Conservation (phyloP, 192 early-diverging fungal genomes). For the Rhizoclosmatium sp. region DNA sequence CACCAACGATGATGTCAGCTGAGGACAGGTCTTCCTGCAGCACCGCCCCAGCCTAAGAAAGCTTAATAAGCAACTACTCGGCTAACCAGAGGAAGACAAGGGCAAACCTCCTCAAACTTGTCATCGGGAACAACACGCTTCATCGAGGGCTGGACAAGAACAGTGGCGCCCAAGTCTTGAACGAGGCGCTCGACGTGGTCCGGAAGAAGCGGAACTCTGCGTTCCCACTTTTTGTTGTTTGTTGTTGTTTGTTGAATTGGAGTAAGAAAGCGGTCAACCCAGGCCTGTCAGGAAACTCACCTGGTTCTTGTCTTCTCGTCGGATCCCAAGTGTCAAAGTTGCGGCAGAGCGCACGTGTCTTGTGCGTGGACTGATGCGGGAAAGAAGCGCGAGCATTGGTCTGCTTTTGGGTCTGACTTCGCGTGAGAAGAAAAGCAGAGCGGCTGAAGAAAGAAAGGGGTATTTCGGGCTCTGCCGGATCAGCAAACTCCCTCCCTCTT, state of each 20-base stretch:
- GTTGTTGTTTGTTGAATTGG: too few relatives aligned
- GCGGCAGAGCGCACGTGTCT: too few relatives aligned
- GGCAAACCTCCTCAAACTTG: constrained; percentile 74
- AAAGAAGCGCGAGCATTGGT: too few relatives aligned
- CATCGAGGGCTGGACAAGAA: constrained; percentile 91
- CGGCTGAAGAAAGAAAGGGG: too few relatives aligned
- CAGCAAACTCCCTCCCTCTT: too few relatives aligned
- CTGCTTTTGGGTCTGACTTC: too few relatives aligned
- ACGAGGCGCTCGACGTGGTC: constrained; percentile 84
- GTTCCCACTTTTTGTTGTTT: constrained; percentile 73
- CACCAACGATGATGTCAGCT: constrained; percentile 93
- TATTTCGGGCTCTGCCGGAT: too few relatives aligned
- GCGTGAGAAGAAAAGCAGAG: too few relatives aligned
- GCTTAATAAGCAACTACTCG: background rate
- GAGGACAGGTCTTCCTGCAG: constrained; percentile 85
- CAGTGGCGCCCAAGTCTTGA: constrained; percentile 75
- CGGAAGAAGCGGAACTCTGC: constrained; percentile 90
- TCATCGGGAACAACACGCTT: constrained; percentile 91
- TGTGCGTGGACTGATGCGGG: too few relatives aligned
- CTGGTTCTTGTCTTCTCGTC: constrained; percentile 94
- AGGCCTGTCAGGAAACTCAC: too few relatives aligned
- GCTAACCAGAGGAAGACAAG: background rate
- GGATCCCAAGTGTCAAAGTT: constrained; percentile 73
- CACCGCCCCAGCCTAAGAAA: constrained; percentile 75
- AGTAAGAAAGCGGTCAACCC: too few relatives aligned